These are phyloP conservation scores for Viola odorata DNA, from an alignment of 345 rosid genomes.

Conservation along the genomic window DNA sequence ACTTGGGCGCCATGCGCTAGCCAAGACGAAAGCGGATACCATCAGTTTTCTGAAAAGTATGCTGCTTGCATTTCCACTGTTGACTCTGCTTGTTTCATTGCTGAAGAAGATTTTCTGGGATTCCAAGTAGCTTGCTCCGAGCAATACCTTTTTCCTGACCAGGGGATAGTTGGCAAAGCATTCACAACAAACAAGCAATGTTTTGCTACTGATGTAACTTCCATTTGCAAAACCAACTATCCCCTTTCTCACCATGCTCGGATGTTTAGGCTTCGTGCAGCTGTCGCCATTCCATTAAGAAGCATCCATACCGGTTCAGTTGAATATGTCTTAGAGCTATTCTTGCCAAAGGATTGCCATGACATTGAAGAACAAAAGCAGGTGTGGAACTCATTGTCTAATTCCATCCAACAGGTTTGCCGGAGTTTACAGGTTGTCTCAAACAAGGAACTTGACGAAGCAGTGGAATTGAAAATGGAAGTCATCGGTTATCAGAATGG, in stretches of 20 bases:
- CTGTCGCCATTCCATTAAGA: conserved; percentile 60
- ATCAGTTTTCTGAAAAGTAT: conserved; percentile 52
- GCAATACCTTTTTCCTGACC: conserved; percentile 56
- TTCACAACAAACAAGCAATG: conserved; percentile 47
- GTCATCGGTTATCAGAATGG: conserved; percentile 4
- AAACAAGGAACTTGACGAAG: conserved; percentile 42
- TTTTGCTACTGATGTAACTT: conserved; percentile 46
- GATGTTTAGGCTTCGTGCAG: conserved; percentile 54
- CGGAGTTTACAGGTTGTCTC: conserved; percentile 36
- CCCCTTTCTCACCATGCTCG: conserved; percentile 75
- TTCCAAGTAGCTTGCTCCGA: conserved; percentile 69
- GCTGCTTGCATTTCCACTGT: conserved; percentile 50
- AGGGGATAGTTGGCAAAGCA: conserved; percentile 77
- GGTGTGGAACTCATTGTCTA: conserved; percentile 41
- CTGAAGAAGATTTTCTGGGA: conserved; percentile 27
- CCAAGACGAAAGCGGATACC: conserved; percentile 53
- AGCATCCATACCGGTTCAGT: conserved; percentile 34
- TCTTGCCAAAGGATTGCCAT: conserved; percentile 55
- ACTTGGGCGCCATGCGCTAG: conserved; percentile 61
- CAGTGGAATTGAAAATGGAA: neutral
- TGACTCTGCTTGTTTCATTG: conserved; percentile 54
- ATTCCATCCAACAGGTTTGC: conserved; percentile 41
- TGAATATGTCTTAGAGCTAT: conserved; percentile 69
- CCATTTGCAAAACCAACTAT: conserved; percentile 53
- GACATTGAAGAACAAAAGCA: conserved; percentile 36